Evolutionary conservation across 345 rosid genomes (phyloP).

Genomic region (Euphorbia peplus): DNA sequence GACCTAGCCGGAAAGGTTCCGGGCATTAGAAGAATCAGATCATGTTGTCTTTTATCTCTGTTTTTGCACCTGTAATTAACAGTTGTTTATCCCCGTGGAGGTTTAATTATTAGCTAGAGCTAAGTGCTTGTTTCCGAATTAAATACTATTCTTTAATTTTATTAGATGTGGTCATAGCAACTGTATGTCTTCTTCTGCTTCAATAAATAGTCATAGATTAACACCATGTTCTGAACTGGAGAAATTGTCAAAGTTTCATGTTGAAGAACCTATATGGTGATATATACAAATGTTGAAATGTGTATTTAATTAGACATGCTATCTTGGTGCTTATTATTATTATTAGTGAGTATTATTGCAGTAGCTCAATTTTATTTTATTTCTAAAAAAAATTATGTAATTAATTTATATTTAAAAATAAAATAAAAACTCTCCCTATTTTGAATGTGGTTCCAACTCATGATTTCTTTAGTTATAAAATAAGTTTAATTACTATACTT

Average conservation of each 20-base stretch:
- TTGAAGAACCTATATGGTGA: neutral
- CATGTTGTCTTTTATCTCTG: neutral
- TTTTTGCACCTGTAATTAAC: slow-evolving; percentile 1
- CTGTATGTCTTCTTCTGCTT: neutral
- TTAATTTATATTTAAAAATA: too few species aligned
- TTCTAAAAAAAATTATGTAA: too few species aligned
- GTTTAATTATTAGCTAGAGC: neutral
- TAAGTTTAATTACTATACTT: too few species aligned
- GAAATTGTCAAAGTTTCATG: neutral
- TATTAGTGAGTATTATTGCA: too few species aligned
- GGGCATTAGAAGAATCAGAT: slow-evolving; percentile 44
- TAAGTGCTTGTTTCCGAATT: slow-evolving; percentile 5
- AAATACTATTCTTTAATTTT: slow-evolving; percentile 19
- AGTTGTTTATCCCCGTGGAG: neutral
- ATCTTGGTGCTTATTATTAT: too few species aligned
- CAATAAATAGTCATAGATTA: neutral
- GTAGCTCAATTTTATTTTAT: too few species aligned
- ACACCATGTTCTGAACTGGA: too few species aligned
- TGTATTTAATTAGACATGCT: neutral
- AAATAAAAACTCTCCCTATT: too few species aligned
- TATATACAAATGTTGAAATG: neutral
- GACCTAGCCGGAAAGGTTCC: slow-evolving; percentile 79
- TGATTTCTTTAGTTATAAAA: too few species aligned
- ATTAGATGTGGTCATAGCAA: slow-evolving; percentile 14
- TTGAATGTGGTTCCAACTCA: too few species aligned